Base-by-base conservation (phyloP, 2,329 filamentous ascomycete genomes). In the Juglanconis oblonga region DNA sequence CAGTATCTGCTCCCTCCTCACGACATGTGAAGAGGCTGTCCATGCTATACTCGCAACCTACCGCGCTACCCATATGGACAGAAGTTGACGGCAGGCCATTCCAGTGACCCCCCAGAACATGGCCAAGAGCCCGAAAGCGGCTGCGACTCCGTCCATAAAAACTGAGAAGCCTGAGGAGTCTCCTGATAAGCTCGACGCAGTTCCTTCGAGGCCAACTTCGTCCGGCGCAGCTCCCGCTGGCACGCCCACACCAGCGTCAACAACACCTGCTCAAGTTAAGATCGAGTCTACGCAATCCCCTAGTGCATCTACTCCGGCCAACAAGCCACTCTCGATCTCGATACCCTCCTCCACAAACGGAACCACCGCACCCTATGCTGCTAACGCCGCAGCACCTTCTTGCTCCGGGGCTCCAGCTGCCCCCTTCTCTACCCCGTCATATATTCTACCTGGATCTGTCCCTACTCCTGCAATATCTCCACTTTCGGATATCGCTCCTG, bases 91-190 rank as follows among this genome's bases (percentile, higher is more conserved):
- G 47, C 24, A 36, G 29, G 33, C 9, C 13, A 11, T 10, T 17
- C 2, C 51, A 62, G 61, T 55, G 38, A 55, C 53, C 42, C 61
- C 50, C 9, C 49, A 60, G 32, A 57, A 57, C 38, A 54, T 57
- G 36, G 24, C 45, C 4, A 33, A 44, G n/a, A 47, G 38, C 13
- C 45, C 50, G 17, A 31, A n/a, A n/a, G 40, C 53, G 33, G 35
- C 31, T 13, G 10, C 57, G 32, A 35, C 38, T 1, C 32, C 57
- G 11, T 17, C 57, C 13, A 50, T 51, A 7, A 57, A 57, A 42
- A 57, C 33, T 9, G 17, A 47, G 44, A 47, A 47, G 44, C 5
- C 44, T 14, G 61, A 62, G 17, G 57, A 35, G 31, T 35, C 38
- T 3, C 13, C 47, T 14, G 48, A 47, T 33, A n/a, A 40, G 24